Percentiles rank a stretch among this genome's conserved stretches.
phyloP scores from a whole-genome alignment of 2,329 filamentous ascomycete species.

The Penicillium sp. region DNA sequence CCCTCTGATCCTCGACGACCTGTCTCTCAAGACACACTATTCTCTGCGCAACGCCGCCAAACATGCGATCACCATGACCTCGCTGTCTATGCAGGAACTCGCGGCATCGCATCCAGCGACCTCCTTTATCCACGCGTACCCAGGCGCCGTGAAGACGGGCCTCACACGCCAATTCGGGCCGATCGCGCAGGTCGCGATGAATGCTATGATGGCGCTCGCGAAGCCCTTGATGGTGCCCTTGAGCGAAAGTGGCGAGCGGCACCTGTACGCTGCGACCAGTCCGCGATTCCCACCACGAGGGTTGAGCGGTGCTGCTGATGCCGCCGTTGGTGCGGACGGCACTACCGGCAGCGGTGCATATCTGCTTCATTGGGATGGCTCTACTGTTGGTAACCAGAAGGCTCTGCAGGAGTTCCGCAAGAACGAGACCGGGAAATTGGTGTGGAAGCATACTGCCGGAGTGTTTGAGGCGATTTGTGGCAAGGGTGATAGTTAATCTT shows the following conservation, averaged over 20 bases:
- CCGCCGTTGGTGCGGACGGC: constrained; percentile 13
- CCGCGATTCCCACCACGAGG: constrained; percentile 12
- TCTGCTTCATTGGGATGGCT: constrained; percentile 14
- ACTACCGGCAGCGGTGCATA: constrained; percentile 18
- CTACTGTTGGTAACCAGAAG: constrained; percentile 10
- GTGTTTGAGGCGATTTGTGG: constrained; percentile 17
- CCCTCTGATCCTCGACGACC: constrained; percentile 15
- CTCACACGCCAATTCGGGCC: constrained; percentile 10
- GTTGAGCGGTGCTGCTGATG: constrained; percentile 4
- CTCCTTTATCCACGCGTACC: constrained; percentile 51
- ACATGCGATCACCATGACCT: constrained; percentile 19
- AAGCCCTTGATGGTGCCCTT: constrained; percentile 14
- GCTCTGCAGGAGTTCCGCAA: constrained; percentile 12
- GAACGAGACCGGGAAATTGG: constrained; percentile 10
- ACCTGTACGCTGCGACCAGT: constrained; percentile 19
- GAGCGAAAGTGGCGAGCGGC: constrained; percentile 17
- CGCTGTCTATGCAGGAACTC: constrained; percentile 37
- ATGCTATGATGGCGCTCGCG: constrained; percentile 4
- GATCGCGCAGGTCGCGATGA: constrained; percentile 7
- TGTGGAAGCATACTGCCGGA: constrained; percentile 19
- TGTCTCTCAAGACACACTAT: constrained; percentile 14
- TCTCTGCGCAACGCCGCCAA: constrained; percentile 13
- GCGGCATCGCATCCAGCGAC: constrained; percentile 47
- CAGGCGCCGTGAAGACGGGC: constrained; percentile 42
- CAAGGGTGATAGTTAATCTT: neutral